Conservation (phyloP, 371 early-diverging fungal species). For the Lichtheimia hyalospora region DNA sequence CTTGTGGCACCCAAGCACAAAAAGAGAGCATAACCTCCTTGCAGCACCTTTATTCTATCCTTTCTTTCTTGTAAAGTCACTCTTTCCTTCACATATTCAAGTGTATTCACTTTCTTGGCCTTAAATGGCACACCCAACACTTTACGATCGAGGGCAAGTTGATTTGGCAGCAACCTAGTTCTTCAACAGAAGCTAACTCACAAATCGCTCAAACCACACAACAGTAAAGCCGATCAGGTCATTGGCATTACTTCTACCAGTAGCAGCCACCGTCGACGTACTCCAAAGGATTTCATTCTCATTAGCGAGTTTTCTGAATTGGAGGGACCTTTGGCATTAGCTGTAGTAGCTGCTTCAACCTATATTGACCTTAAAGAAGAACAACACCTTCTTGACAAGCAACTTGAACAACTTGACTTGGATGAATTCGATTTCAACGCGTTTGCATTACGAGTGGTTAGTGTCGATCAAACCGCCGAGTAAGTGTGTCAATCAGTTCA, state of each 20-base stretch:
- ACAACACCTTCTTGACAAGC: conserved; percentile 1
- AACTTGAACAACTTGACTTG: conserved; percentile 21
- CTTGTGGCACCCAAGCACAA: too few species aligned
- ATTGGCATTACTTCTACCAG: background rate
- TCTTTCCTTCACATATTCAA: too few species aligned
- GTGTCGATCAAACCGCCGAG: conserved; percentile 50
- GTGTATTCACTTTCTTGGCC: too few species aligned
- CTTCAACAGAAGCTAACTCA: background rate
- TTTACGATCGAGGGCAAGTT: background rate
- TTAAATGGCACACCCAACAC: too few species aligned
- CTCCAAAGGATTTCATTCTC: conserved; percentile 52
- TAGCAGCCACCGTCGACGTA: background rate
- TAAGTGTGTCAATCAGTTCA: conserved; percentile 14
- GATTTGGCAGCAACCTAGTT: background rate
- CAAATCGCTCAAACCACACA: background rate
- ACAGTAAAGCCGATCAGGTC: background rate
- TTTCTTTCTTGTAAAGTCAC: too few species aligned
- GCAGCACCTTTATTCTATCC: too few species aligned
- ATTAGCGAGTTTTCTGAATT: conserved; percentile 63
- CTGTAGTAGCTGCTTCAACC: conserved; percentile 38
- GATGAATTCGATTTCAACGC: conserved; percentile 53
- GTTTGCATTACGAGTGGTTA: conserved; percentile 56
- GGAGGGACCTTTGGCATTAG: conserved; percentile 57
- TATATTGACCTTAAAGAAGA: conserved; percentile 36
- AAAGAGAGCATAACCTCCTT: too few species aligned